Percentiles rank a stretch among this genome's conserved stretches.
These are phyloP conservation scores for Fusarium nisikadoi DNA, from an alignment of 2,329 filamentous ascomycete genomes.

Conservation along the genomic window DNA sequence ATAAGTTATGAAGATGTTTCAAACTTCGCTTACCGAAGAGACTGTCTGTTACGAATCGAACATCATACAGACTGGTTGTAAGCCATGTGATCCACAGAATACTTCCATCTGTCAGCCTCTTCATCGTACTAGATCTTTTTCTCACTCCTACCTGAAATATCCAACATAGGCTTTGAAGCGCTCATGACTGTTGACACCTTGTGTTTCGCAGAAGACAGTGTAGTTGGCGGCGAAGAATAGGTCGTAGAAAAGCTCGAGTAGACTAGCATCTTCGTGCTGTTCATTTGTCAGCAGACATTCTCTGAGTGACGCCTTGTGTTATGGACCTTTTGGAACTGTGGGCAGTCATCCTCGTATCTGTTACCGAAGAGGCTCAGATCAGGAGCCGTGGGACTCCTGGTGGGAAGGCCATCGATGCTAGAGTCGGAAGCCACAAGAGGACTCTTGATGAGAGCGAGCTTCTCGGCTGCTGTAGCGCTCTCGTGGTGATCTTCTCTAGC, in stretches of 20 bases:
- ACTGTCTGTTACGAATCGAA: slow-evolving; percentile 72
- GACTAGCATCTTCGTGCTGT: slow-evolving; percentile 50
- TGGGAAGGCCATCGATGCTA: slow-evolving; percentile 5
- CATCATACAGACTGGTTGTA: slow-evolving; percentile 70
- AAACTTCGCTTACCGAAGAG: slow-evolving; percentile 58
- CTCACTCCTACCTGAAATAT: slow-evolving; percentile 47
- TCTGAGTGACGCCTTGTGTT: fast-evolving
- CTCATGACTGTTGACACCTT: slow-evolving; percentile 46
- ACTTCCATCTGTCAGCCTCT: slow-evolving; percentile 40
- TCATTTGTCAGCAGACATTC: not conserved
- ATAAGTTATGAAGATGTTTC: fast-evolving
- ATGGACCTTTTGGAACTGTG: slow-evolving; percentile 42
- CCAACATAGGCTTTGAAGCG: slow-evolving; percentile 51
- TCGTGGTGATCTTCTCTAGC: slow-evolving; percentile 3
- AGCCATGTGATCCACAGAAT: slow-evolving; percentile 78
- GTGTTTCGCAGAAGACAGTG: slow-evolving; percentile 62
- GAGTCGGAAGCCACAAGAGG: slow-evolving; percentile 41
- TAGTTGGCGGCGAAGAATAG: slow-evolving; percentile 67
- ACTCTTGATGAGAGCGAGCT: slow-evolving; percentile 49
- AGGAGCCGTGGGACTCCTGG: slow-evolving; percentile 6
- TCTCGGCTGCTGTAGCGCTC: slow-evolving; percentile 29
- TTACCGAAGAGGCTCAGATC: slow-evolving; percentile 42
- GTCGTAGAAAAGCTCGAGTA: slow-evolving; percentile 53
- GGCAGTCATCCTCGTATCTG: slow-evolving; percentile 37
- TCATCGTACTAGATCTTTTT: fast-evolving